A percentile compares a stretch with the other conserved stretches of the same genome.
Evolutionary conservation across 305 asterid genomes (phyloP).

Genomic region (Galium porrigens): DNA sequence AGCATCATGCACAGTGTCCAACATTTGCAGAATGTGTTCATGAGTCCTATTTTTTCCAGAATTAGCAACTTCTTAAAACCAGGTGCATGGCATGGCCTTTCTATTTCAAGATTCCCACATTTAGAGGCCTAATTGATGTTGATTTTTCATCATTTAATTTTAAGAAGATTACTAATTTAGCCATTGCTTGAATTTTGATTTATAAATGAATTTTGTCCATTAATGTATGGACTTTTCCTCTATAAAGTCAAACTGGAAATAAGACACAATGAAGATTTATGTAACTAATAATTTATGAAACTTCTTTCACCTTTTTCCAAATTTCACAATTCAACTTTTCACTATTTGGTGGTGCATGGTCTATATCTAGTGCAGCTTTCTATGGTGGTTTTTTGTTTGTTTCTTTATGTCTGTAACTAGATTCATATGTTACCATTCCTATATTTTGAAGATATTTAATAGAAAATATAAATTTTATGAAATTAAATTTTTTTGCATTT

Average conservation of each 20-base stretch:
- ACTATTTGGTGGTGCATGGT: constrained; percentile 8
- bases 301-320: background rate
- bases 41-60: background rate
- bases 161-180: background rate
- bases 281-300: background rate
- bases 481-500: background rate
- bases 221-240: constrained; percentile 14
- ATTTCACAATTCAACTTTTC: background rate
- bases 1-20: constrained; percentile 4
- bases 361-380: background rate
- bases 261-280: background rate
- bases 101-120: constrained; percentile 8
- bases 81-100: constrained; percentile 5
- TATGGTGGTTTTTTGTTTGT: background rate
- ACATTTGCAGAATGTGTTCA: background rate
- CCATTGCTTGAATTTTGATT: background rate
- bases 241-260: background rate
- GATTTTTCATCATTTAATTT: constrained; percentile 1
- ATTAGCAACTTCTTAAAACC: constrained; percentile 8
- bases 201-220: constrained; percentile 7
- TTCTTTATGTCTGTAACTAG: background rate
- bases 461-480: background rate
- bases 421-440: background rate
- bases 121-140: background rate
- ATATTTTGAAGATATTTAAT: too few species aligned